A percentile compares a stretch with the other conserved stretches of the same genome.
Conservation (phyloP, 768 basidiomycete species). For the Lentinula raphanica region DNA sequence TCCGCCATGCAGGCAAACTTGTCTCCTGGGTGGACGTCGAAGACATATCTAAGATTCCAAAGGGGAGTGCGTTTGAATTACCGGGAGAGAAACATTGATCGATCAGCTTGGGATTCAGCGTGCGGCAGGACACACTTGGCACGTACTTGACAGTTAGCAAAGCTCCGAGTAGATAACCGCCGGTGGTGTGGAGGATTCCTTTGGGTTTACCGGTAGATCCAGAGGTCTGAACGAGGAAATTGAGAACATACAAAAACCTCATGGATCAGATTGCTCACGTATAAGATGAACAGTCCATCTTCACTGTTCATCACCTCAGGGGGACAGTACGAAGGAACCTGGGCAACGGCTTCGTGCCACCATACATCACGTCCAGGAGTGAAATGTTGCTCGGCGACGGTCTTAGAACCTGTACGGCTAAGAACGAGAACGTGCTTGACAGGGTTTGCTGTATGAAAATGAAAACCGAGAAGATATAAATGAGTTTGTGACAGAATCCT, state of each 20-base stretch:
- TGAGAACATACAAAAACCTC: slow-evolving; percentile 5
- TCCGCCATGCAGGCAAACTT: slow-evolving; percentile 98
- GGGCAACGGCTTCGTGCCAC: slow-evolving; percentile 92
- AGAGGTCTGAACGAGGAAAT: slow-evolving; percentile 58
- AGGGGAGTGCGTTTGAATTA: not conserved
- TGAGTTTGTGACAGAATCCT: not conserved
- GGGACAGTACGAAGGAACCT: slow-evolving; percentile 84
- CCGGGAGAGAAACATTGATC: not conserved
- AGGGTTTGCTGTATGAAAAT: slow-evolving; percentile 8
- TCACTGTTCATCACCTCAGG: slow-evolving; percentile 86
- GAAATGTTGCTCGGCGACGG: slow-evolving; percentile 22
- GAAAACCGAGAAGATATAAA: not conserved
- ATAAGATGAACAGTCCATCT: slow-evolving; percentile 97
- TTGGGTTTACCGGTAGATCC: slow-evolving; percentile 96
- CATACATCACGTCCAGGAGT: slow-evolving; percentile 84
- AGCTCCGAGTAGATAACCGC: slow-evolving; percentile 87
- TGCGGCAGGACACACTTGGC: not conserved
- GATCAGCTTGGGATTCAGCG: not conserved
- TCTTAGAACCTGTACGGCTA: slow-evolving; percentile 76
- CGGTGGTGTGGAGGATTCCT: slow-evolving; percentile 90
- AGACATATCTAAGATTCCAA: slow-evolving; percentile 39
- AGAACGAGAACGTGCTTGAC: slow-evolving; percentile 93
- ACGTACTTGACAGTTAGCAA: slow-evolving; percentile 87
- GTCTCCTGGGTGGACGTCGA: slow-evolving; percentile 96
- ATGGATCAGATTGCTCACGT: slow-evolving; percentile 50